Base-by-base conservation (phyloP, 257 asterid species). In the Misopates orontium region DNA sequence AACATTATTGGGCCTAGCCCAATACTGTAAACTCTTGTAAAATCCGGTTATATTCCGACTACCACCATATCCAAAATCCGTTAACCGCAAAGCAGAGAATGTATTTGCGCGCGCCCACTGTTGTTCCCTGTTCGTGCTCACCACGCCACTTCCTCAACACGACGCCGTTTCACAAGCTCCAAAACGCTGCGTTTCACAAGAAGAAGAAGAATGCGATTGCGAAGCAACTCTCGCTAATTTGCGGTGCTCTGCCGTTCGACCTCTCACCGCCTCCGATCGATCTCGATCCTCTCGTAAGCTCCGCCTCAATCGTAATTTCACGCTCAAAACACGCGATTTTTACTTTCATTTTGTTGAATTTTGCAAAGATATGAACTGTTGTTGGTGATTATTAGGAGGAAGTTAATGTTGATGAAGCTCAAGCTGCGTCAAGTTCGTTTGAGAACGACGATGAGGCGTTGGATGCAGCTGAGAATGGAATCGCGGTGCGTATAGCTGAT, bases 181-280 rank as follows among this genome's bases (percentile, higher is more conserved):
- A 4, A 44, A 56, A 68, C 75, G 56, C 44, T 24, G 73, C 65
- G 56, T 59, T 82, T 72, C 55, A 44, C 0, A 41, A 17, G 24
- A 9, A 42, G 69, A 53, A 67, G 66, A 72, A 56, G 58, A 64
- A 20, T 42, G 56, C 16, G 58, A 64, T 17, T 42, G 56, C 16
- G 60, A 44, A 48, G 64, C 48, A 36, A 14, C 58, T 67, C 54
- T 69, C 73, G n/a, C n/a, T n/a, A n/a, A n/a, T 31, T 47, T 66
- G 15, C 60, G 62, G 54, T 41, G 69, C 41, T 75, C 69, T 88
- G 79, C 96, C 96, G 44, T 91, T 87, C 76, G 95, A 91, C 78
- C 89, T 83, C 73, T 80, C 95, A 10, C 98, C 98, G 56, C 98
- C 98, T 69, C 96, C 98, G 24, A 88, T 91, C 61, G 98, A 88